phyloP scores from a whole-genome alignment of 2,329 filamentous ascomycete species.

The Taxawa tesnikishii region DNA sequence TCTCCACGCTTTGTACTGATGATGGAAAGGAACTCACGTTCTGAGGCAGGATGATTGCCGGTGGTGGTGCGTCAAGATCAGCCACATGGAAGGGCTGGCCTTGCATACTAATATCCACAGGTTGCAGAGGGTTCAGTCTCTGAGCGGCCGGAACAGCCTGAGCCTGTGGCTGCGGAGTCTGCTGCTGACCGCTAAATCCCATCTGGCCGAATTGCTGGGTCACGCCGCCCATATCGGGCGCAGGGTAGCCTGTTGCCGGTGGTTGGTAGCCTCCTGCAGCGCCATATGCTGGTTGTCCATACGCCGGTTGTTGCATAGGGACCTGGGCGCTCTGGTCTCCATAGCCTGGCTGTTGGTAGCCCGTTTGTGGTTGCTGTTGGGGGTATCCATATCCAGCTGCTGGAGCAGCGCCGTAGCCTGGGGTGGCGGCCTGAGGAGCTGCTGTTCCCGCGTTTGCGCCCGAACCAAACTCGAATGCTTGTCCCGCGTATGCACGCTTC shows the following conservation, averaged over 20 bases:
- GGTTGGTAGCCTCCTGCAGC: conserved; percentile 53
- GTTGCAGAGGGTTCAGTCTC: conserved; percentile 76
- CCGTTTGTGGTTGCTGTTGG: conserved; percentile 17
- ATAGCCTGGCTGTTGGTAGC: conserved; percentile 17
- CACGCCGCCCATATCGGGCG: conserved; percentile 43
- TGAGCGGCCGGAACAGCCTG: conserved; percentile 38
- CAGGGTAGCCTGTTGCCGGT: conserved; percentile 54
- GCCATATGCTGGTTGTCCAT: conserved; percentile 30
- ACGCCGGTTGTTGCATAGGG: conserved; percentile 12
- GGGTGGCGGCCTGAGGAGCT: conserved; percentile 21
- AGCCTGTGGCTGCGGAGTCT: conserved; percentile 35
- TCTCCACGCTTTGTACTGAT: conserved; percentile 7
- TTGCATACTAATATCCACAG: conserved; percentile 63
- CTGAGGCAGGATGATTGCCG: conserved; percentile 77
- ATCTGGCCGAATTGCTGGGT: conserved; percentile 76
- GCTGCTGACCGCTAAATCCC: conserved; percentile 43
- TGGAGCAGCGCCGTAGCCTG: conserved; percentile 40
- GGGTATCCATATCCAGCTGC: conserved; percentile 11
- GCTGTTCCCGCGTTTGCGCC: conserved; percentile 59
- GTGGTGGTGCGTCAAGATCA: conserved; percentile 83
- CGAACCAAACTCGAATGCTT: conserved; percentile 83
- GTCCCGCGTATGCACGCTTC: conserved; percentile 87
- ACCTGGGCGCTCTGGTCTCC: conserved; percentile 11
- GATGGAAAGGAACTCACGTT: conserved; percentile 39
- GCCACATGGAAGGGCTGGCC: conserved; percentile 89